Percentiles rank a stretch among this genome's conserved stretches.
These are phyloP conservation scores for Yamadazyma phyllophila DNA, from an alignment of 805 yeast genomes.

Conservation along the genomic window DNA sequence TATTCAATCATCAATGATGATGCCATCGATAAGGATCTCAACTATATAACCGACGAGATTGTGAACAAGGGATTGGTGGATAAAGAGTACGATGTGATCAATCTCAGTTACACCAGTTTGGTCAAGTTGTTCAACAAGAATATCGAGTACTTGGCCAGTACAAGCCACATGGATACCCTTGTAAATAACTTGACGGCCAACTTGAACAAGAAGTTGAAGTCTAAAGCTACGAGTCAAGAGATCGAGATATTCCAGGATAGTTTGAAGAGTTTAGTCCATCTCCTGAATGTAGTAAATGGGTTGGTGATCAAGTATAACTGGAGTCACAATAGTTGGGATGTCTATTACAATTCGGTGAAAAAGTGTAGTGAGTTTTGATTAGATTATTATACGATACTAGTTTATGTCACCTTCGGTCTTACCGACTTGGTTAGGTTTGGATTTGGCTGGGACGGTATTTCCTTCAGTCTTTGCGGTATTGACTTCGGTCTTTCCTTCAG, in stretches of 20 bases:
- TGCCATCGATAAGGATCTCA: slow-evolving; percentile 25
- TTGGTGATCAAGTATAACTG: slow-evolving; percentile 12
- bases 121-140: slow-evolving; percentile 35
- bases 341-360: slow-evolving; percentile 10
- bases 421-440: slow-evolving; percentile 6
- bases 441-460: no score
- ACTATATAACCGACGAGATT: slow-evolving; percentile 40
- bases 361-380: slow-evolving; percentile 1
- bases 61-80: slow-evolving; percentile 55
- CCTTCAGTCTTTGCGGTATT: slow-evolving; percentile 9
- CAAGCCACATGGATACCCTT: slow-evolving; percentile 24
- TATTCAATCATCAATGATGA: slow-evolving; percentile 47
- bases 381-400: neutral
- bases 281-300: slow-evolving; percentile 9
- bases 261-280: slow-evolving; percentile 12
- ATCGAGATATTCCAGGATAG: slow-evolving; percentile 55
- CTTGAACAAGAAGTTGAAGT: slow-evolving; percentile 49
- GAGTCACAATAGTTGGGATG: slow-evolving; percentile 12
- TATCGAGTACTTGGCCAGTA: slow-evolving; percentile 22
- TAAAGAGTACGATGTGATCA: slow-evolving; percentile 56
- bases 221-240: slow-evolving; percentile 67
- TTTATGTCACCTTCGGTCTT: slow-evolving; percentile 11
- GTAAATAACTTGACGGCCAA: slow-evolving; percentile 34
- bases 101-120: slow-evolving; percentile 47
- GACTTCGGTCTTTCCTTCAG: slow-evolving; percentile 14